Conservation (phyloP, 2,329 filamentous ascomycete genomes). For the Epichloe uncinata region DNA sequence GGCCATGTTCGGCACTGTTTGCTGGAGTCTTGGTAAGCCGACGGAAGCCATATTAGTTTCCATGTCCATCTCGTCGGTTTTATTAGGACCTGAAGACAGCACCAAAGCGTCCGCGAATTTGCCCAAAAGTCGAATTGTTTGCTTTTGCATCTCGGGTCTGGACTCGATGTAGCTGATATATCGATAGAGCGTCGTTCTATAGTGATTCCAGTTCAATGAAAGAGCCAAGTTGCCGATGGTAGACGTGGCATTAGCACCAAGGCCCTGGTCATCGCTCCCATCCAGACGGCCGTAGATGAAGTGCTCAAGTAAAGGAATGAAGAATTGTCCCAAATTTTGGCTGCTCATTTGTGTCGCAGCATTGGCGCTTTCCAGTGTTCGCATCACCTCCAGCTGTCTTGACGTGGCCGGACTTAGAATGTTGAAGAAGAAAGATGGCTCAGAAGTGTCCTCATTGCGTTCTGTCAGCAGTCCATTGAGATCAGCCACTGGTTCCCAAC, state of each 20-base stretch:
- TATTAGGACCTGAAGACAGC: conserved; percentile 31
- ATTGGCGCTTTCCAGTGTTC: conserved; percentile 59
- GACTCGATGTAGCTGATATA: conserved; percentile 72
- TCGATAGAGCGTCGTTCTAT: conserved; percentile 67
- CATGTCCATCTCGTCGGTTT: conserved; percentile 30
- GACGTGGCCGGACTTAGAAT: conserved; percentile 82
- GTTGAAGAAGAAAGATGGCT: conserved; percentile 78
- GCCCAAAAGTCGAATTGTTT: conserved; percentile 68
- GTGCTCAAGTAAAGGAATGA: conserved; percentile 84
- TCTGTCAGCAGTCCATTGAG: conserved; percentile 53
- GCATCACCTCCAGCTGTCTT: conserved; percentile 70
- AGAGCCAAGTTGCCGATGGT: conserved; percentile 63
- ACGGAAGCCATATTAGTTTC: conserved; percentile 18
- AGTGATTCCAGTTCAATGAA: conserved; percentile 82
- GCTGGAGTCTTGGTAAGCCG: conserved; percentile 36
- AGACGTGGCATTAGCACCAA: conserved; percentile 74
- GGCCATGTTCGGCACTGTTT: conserved; percentile 50
- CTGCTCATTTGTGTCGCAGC: conserved; percentile 51
- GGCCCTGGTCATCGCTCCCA: conserved; percentile 62
- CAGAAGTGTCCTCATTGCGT: conserved; percentile 48
- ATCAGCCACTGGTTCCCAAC: conserved; percentile 60
- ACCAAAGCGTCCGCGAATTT: conserved; percentile 68
- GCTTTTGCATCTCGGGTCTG: conserved; percentile 74
- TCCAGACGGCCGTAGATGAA: conserved; percentile 79
- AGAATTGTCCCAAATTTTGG: conserved; percentile 70